phyloP scores from a whole-genome alignment of 768 basidiomycete species.

The Suillus occidentalis region DNA sequence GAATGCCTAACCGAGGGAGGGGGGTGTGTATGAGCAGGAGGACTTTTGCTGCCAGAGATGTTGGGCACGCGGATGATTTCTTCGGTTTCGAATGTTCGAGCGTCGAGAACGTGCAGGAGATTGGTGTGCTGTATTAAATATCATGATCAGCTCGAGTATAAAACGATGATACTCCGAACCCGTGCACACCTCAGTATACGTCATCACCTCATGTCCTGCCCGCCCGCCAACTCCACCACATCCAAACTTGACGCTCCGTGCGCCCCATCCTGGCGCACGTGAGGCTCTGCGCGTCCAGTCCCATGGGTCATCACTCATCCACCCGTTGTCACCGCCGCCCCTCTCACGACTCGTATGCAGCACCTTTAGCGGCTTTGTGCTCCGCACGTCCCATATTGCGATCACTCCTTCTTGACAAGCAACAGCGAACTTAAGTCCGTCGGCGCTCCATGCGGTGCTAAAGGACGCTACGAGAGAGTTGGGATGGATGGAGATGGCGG shows the following conservation, averaged over 20 bases:
- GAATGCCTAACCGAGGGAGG: conserved; percentile 16
- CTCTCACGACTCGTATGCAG: conserved; percentile 54
- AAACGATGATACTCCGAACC: background rate
- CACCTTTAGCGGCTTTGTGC: conserved; percentile 66
- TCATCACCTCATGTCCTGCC: conserved; percentile 71
- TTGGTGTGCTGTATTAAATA: conserved; percentile 64
- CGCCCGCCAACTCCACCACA: conserved; percentile 49
- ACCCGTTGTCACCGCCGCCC: conserved; percentile 46
- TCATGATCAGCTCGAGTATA: conserved; percentile 11
- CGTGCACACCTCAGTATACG: conserved; percentile 79
- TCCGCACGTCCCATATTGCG: conserved; percentile 82
- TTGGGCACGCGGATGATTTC: conserved; percentile 50
- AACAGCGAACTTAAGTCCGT: conserved; percentile 79
- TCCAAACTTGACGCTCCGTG: conserved; percentile 84
- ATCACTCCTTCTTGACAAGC: conserved; percentile 81
- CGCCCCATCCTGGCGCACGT: conserved; percentile 79
- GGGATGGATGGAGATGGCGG: conserved; percentile 45
- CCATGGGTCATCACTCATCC: conserved; percentile 64
- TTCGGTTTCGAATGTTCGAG: conserved; percentile 79
- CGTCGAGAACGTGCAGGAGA: conserved; percentile 81
- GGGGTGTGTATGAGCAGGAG: conserved; percentile 13
- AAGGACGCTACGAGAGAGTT: conserved; percentile 68
- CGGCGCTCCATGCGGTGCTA: conserved; percentile 73
- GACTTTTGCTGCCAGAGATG: conserved; percentile 12
- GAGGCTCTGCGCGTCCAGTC: conserved; percentile 62